Percentiles rank a stretch among this genome's conserved stretches.
Conservation (phyloP, 2,329 filamentous ascomycete species). For the Lasiodiplodia sp. region DNA sequence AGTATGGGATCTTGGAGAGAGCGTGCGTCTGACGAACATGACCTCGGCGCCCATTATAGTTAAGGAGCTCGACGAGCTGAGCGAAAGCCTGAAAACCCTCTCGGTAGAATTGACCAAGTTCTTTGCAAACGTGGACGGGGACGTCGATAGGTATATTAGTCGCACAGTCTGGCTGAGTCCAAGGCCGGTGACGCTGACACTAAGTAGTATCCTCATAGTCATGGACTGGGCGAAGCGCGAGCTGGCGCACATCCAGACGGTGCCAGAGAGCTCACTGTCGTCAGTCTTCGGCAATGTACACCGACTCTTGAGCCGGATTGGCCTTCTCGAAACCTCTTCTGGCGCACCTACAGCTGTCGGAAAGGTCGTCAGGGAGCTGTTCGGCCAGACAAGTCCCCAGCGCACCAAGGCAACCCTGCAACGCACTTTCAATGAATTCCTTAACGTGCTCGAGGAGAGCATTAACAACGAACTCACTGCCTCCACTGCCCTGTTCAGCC, state of each 20-base stretch:
- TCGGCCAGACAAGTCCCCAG: constrained; percentile 82
- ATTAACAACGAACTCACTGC: constrained; percentile 85
- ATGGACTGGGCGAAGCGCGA: constrained; percentile 97
- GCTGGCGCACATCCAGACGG: constrained; percentile 71
- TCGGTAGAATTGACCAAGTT: constrained; percentile 88
- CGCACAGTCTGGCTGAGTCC: constrained; percentile 24
- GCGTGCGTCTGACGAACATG: constrained; percentile 88
- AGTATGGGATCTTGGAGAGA: constrained; percentile 94
- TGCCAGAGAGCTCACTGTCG: constrained; percentile 68
- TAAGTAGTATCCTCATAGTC: constrained; percentile 78
- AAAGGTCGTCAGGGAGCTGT: constrained; percentile 71
- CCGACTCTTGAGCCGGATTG: constrained; percentile 72
- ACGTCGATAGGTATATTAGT: constrained; percentile 76
- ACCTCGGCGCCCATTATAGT: constrained; percentile 88
- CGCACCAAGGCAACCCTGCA: constrained; percentile 81
- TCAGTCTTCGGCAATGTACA: constrained; percentile 87
- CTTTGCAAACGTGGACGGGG: constrained; percentile 91
- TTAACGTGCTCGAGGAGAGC: constrained; percentile 85
- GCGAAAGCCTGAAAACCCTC: constrained; percentile 83
- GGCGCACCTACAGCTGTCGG: constrained; percentile 72
- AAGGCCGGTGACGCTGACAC: constrained; percentile 33
- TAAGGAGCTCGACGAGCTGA: constrained; percentile 81
- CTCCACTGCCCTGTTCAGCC: constrained; percentile 78
- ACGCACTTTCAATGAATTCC: constrained; percentile 86
- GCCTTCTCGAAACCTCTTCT: constrained; percentile 45